phyloP scores from a whole-genome alignment of 495 filamentous ascomycete genomes.

The Cryomyces minteri region DNA sequence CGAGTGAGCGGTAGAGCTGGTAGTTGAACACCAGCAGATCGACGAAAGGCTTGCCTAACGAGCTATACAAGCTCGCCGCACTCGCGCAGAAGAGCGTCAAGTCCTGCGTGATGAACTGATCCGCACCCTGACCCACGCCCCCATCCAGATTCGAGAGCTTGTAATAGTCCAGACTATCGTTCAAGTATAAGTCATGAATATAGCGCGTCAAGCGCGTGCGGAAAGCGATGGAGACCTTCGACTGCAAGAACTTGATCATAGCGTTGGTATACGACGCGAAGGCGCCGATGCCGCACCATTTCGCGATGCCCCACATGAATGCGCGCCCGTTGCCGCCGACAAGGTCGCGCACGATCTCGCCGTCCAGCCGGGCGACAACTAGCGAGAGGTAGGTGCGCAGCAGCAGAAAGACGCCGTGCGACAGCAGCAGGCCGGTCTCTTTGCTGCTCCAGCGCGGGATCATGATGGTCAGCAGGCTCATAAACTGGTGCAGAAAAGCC shows the following conservation, averaged over 20 bases:
- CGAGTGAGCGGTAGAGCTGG: conserved; percentile 81
- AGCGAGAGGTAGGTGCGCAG: conserved; percentile 87
- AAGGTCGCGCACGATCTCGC: conserved; percentile 88
- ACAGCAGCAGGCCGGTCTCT: conserved; percentile 74
- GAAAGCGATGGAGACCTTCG: conserved; percentile 96
- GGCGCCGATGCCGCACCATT: conserved; percentile 57
- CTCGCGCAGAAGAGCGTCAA: conserved; percentile 85
- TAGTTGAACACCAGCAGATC: conserved; percentile 96
- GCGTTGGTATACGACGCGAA: conserved; percentile 86
- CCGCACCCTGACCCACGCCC: conserved; percentile 74
- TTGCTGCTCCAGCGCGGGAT: conserved; percentile 89
- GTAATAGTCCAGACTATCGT: conserved; percentile 88
- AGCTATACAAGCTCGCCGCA: conserved; percentile 87
- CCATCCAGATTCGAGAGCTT: conserved; percentile 89
- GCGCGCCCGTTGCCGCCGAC: conserved; percentile 80
- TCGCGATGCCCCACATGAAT: conserved; percentile 78
- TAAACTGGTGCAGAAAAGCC: conserved; percentile 95
- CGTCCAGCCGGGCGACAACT: conserved; percentile 81
- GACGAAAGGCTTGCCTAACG: conserved; percentile 86
- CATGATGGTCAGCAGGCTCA: conserved; percentile 93
- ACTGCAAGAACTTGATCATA: conserved; percentile 96
- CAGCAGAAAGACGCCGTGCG: conserved; percentile 76
- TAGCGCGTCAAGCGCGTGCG: conserved; percentile 90
- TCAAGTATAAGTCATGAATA: conserved; percentile 93
- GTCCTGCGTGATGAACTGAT: conserved; percentile 97